Evolutionary conservation across 176 grass and related monocot genomes (phyloP).

Genomic region (Otatea glauca): DNA sequence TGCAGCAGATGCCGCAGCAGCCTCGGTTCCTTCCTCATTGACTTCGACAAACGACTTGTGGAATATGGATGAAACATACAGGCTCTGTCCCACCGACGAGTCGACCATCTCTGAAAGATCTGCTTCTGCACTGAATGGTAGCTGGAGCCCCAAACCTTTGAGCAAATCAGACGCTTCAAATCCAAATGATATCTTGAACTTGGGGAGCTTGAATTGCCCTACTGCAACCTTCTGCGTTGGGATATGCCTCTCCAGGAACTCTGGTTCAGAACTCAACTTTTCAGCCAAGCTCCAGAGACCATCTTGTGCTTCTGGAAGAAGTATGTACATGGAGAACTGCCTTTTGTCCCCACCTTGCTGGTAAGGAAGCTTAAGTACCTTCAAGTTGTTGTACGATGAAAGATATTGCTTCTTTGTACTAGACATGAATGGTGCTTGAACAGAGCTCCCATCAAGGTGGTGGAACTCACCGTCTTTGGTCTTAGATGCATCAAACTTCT

Average conservation of each 20-base stretch:
- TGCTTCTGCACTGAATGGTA: constrained; percentile 55
- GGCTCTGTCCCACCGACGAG: constrained; percentile 34
- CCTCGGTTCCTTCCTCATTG: constrained; percentile 86
- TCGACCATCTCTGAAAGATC: constrained; percentile 69
- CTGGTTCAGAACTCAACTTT: constrained; percentile 57
- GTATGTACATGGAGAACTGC: constrained; percentile 83
- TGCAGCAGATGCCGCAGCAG: constrained; percentile 54
- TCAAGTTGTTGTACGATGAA: constrained; percentile 49
- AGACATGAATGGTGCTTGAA: constrained; percentile 73
- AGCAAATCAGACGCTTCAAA: constrained; percentile 63
- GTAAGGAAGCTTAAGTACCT: constrained; percentile 76
- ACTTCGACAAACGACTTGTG: constrained; percentile 81
- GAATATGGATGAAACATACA: constrained; percentile 62
- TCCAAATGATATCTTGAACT: constrained; percentile 80
- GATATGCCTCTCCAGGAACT: constrained; percentile 61
- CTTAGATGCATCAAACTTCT: constrained; percentile 72
- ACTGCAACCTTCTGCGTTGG: constrained; percentile 55
- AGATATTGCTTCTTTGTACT: constrained; percentile 58
- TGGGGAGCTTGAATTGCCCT: constrained; percentile 68
- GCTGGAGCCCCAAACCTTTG: constrained; percentile 58
- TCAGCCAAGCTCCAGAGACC: constrained; percentile 65
- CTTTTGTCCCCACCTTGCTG: constrained; percentile 69
- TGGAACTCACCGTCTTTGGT: constrained; percentile 59
- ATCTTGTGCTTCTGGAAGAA: constrained; percentile 63
- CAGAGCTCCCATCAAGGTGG: constrained; percentile 62